Evolutionary conservation across 129 eudicot genomes (phyloP).

Genomic region (Flaveria trinervia): DNA sequence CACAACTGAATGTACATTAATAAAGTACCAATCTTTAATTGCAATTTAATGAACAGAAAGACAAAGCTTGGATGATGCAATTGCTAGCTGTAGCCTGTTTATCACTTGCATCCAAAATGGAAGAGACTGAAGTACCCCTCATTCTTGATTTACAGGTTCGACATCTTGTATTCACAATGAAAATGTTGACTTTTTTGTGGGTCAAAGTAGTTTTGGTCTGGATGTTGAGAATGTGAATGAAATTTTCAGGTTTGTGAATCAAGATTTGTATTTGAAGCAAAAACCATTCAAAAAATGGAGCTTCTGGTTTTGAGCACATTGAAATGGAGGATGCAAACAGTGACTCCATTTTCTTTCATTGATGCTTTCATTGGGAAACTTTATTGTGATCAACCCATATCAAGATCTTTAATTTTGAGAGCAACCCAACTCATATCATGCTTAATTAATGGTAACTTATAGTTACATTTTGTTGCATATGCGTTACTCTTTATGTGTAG

Average conservation of each 20-base stretch:
- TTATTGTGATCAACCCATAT: conserved; percentile 44
- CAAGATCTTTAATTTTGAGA: conserved; percentile 42
- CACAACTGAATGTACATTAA: conserved; percentile 15
- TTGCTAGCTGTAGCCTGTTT: conserved; percentile 65
- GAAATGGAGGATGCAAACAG: conserved; percentile 85
- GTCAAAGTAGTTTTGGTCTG: conserved; percentile 10
- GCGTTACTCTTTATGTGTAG: neutral
- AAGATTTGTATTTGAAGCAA: conserved; percentile 64
- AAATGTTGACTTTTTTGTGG: conserved; percentile 9
- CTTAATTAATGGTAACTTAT: conserved; percentile 51
- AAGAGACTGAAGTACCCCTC: conserved; percentile 69
- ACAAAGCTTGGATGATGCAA: conserved; percentile 79
- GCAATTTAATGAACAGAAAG: conserved; percentile 40
- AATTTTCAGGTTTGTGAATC: conserved; percentile 55
- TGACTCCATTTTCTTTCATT: conserved; percentile 71
- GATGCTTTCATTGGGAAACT: conserved; percentile 60
- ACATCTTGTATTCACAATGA: neutral
- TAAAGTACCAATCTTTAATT: neutral
- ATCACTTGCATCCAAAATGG: conserved; percentile 71
- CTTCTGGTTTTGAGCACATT: conserved; percentile 69
- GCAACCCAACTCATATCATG: conserved; percentile 62
- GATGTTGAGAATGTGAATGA: conserved; percentile 17
- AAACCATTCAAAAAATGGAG: conserved; percentile 79
- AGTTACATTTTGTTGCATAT: neutral
- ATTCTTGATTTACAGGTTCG: conserved; percentile 68